Base-by-base conservation (phyloP, 2,329 filamentous ascomycete species). In the Colletotrichum sidae region DNA sequence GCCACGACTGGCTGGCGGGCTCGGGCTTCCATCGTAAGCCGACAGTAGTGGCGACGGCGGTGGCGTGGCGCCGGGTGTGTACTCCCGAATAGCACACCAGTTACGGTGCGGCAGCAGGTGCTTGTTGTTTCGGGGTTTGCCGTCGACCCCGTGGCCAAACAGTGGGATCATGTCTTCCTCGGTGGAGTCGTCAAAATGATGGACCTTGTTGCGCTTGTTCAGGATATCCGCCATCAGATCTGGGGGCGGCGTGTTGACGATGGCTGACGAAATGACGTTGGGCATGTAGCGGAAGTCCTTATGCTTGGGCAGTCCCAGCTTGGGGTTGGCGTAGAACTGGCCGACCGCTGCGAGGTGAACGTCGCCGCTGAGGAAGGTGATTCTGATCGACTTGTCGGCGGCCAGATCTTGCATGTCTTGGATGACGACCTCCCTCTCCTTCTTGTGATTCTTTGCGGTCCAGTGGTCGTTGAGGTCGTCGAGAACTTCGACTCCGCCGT, bases 141-240 rank as follows among this genome's bases (percentile, higher is more conserved):
- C 92, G 72, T 97, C 94, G 2, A 97, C 93, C 69, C 96, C 96
- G 62, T 93, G 89, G 2, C 86, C 88, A 76, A 99, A 99, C 67
- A 99, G 89, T 0, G 95, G 93, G 47, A 98, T 96, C 92, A 99
- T 96, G 77, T 93, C 89, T 78, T 99, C 96, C 62, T 98, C 93
- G 0, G 96, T 99, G 60, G 94, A 83, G 65, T 84, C 83, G 75
- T 91, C 88, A 61, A 91, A 87, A 71, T 91, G 88, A 70, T 91
- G 89, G 2, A 91, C 77, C 76, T 91, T 97, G 82, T 97, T 97
- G 35, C 96, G 88, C 81, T 92, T 96, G 81, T 98, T 97, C 67
- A 99, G 85, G 55, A 97, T 87, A 76, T 99, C 95, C 6, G 93
- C 93, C 81, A 98, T 86, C 73, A 96, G 83, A 56, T 96, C 92